phyloP scores from a whole-genome alignment of 495 filamentous ascomycete genomes.

The Lophium mytilinum region DNA sequence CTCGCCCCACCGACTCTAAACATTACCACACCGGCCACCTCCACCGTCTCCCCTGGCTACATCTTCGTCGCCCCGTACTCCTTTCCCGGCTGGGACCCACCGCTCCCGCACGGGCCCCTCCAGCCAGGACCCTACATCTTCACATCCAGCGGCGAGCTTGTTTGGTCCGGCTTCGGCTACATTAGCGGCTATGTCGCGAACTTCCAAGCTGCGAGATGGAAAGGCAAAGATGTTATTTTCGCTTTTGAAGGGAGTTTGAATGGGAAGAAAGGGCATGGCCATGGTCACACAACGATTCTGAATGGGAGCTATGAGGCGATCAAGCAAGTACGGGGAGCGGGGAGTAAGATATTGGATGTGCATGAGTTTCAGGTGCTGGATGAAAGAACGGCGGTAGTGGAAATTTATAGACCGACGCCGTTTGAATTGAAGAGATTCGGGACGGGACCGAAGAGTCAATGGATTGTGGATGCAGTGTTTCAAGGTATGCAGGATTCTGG shows the following conservation, averaged over 20 bases:
- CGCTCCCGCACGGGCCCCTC: slow-evolving; percentile 44
- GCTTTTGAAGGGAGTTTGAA: slow-evolving; percentile 49
- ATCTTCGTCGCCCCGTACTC: slow-evolving; percentile 50
- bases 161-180: slow-evolving; percentile 50
- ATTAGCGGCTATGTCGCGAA: slow-evolving; percentile 48
- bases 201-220: slow-evolving; percentile 41
- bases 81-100: slow-evolving; percentile 35
- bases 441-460: slow-evolving; percentile 34
- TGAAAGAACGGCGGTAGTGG: slow-evolving; percentile 36
- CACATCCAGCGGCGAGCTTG: slow-evolving; percentile 44
- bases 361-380: slow-evolving; percentile 48
- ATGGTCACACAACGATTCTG: slow-evolving; percentile 45
- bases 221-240: slow-evolving; percentile 45
- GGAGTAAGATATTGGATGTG: slow-evolving; percentile 46
- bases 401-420: slow-evolving; percentile 37
- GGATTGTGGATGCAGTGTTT: slow-evolving; percentile 40
- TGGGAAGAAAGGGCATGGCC: slow-evolving; percentile 45
- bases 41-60: slow-evolving; percentile 44
- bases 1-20: slow-evolving; percentile 49
- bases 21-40: slow-evolving; percentile 46
- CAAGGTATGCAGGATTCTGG: slow-evolving; percentile 29
- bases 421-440: slow-evolving; percentile 34
- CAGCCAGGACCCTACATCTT: slow-evolving; percentile 51
- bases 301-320: slow-evolving; percentile 49
- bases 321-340: slow-evolving; percentile 44